Evolutionary conservation across 768 basidiomycete species (phyloP).

Genomic region (Kwoniella europaea): DNA sequence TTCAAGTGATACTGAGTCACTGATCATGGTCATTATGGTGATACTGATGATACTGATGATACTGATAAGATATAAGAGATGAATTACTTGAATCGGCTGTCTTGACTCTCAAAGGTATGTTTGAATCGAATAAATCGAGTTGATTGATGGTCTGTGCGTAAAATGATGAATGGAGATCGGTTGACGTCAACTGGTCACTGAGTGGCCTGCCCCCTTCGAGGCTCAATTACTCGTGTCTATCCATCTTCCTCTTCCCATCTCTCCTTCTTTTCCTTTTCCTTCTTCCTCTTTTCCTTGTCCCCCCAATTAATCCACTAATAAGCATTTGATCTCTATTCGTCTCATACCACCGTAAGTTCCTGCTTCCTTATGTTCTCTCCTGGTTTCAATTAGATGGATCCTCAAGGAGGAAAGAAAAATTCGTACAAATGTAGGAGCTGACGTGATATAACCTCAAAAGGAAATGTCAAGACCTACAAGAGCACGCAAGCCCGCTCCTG

Average conservation of each 20-base stretch:
- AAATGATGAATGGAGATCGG: background rate
- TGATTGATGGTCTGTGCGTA: conserved; percentile 1
- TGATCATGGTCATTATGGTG: too few relatives aligned
- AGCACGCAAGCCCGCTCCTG: conserved; percentile 10
- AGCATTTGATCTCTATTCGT: background rate
- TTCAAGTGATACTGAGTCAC: too few relatives aligned
- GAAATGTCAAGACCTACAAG: conserved; percentile 11
- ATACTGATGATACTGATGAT: too few relatives aligned
- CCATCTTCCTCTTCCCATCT: too few relatives aligned
- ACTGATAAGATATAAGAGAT: background rate
- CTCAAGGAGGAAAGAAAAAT: too few relatives aligned
- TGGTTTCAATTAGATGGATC: background rate
- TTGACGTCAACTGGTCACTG: background rate
- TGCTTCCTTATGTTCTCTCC: background rate
- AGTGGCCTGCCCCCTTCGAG: background rate
- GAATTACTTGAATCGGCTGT: background rate
- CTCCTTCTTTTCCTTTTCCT: too few relatives aligned
- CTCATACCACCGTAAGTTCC: background rate
- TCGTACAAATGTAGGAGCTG: background rate
- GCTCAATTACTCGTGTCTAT: too few relatives aligned
- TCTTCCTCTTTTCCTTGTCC: too few relatives aligned
- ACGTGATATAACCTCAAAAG: background rate
- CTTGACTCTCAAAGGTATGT: background rate
- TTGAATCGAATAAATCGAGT: background rate
- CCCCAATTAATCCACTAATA: too few relatives aligned